Conservation (phyloP, 1,139 yeast species). For the Saccharomyces hybrid region DNA sequence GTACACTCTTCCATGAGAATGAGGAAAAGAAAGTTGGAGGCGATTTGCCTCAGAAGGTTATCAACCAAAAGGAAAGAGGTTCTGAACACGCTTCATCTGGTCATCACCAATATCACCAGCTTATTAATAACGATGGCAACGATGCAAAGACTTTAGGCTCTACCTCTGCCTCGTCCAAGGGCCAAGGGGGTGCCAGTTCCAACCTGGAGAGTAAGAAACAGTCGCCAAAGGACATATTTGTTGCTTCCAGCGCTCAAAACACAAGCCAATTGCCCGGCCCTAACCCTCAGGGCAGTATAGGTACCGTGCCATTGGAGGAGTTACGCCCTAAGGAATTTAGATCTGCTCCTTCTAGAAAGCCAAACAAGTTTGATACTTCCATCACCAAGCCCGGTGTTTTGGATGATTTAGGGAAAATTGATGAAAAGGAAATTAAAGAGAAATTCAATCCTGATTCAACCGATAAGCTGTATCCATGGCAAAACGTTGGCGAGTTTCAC, state of each 20-base stretch:
- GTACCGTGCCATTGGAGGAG: conserved; percentile 26
- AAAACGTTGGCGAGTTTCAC: conserved; percentile 36
- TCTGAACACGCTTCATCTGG: conserved; percentile 6
- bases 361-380: conserved; percentile 26
- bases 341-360: conserved; percentile 20
- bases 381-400: conserved; percentile 21
- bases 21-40: conserved; percentile 8
- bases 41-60: conserved; percentile 8
- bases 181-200: background rate
- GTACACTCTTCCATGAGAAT: conserved; percentile 4
- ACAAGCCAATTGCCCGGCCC: conserved; percentile 21
- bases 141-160: background rate
- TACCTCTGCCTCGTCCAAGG: background rate
- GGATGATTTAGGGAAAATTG: conserved; percentile 9
- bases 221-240: conserved; percentile 14
- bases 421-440: conserved; percentile 11
- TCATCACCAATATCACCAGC: conserved; percentile 2
- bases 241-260: conserved; percentile 21
- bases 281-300: conserved; percentile 23
- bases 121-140: background rate
- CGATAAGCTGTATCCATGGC: conserved; percentile 36
- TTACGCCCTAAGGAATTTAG: conserved; percentile 22
- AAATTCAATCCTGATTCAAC: conserved; percentile 10
- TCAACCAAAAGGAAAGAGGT: conserved; percentile 9
- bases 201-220: background rate